These are phyloP conservation scores for Solanum microdontum DNA, from an alignment of 257 asterid species.

Conservation along the genomic window DNA sequence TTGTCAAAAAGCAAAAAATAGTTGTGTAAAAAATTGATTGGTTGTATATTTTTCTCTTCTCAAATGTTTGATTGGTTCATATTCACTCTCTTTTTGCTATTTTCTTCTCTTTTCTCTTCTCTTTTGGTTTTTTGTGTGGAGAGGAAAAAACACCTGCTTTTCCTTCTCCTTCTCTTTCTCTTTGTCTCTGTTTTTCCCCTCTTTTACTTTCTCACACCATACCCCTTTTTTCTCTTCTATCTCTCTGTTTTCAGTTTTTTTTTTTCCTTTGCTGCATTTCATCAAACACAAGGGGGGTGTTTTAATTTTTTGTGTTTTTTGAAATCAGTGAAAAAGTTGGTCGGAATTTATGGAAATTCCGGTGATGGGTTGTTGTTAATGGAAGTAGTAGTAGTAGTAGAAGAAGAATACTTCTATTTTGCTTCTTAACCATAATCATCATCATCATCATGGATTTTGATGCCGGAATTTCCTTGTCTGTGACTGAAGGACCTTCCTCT, in stretches of 20 bases:
- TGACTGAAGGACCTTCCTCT: conserved; percentile 44
- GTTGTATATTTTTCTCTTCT: background rate
- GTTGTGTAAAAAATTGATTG: background rate
- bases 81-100: background rate
- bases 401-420: background rate
- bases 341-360: conserved; percentile 18
- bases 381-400: background rate
- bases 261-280: background rate
- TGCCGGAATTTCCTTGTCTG: conserved; percentile 47
- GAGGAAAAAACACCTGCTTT: background rate
- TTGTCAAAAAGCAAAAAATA: background rate
- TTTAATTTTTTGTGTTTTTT: background rate
- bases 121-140: background rate
- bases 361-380: conserved; percentile 2
- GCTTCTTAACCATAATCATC: background rate
- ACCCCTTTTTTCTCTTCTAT: background rate
- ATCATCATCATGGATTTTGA: conserved; percentile 15
- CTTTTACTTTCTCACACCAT: background rate
- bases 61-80: conserved; percentile 1
- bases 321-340: background rate
- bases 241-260: background rate
- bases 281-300: background rate
- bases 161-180: background rate
- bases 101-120: background rate
- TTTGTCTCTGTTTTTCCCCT: background rate